Evolutionary conservation across 1,284 basidiomycete genomes (phyloP).

Genomic region (Coniophora puteana): DNA sequence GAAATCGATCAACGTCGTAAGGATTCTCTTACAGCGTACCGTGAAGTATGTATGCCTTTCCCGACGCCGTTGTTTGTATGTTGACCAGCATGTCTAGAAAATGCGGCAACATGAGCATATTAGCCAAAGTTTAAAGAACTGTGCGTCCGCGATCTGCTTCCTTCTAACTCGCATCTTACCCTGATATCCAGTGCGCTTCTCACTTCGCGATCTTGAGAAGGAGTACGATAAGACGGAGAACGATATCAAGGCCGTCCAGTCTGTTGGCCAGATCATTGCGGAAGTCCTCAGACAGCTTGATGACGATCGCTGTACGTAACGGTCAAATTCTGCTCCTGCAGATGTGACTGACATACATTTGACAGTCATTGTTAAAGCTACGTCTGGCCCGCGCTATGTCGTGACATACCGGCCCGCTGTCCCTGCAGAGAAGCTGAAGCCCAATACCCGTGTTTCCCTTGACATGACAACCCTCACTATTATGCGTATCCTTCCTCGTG

Average conservation of each 20-base stretch:
- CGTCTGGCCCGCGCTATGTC: constrained; percentile 96
- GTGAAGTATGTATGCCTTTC: constrained; percentile 43
- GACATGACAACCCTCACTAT: constrained; percentile 99
- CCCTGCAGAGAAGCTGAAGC: constrained; percentile 90
- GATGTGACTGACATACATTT: constrained; percentile 4
- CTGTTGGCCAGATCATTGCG: constrained; percentile 98
- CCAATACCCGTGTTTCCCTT: constrained; percentile 92
- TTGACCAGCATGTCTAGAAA: constrained; percentile 59
- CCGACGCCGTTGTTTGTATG: not conserved
- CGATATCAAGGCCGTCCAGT: constrained; percentile 98
- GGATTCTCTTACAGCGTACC: constrained; percentile 64
- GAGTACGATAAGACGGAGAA: constrained; percentile 97
- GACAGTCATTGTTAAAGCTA: constrained; percentile 97
- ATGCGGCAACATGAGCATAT: constrained; percentile 83
- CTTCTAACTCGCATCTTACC: constrained; percentile 6
- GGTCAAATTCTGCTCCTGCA: not conserved
- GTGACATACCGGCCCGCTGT: constrained; percentile 96
- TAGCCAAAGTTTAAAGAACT: constrained; percentile 82
- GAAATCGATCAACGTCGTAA: constrained; percentile 57
- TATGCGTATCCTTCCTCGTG: constrained; percentile 96
- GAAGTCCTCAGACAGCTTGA: constrained; percentile 99
- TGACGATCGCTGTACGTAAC: constrained; percentile 87
- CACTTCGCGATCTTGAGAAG: constrained; percentile 84
- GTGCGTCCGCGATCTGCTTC: constrained; percentile 43
- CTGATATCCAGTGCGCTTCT: constrained; percentile 62